Conservation (phyloP, 192 early-diverging fungal genomes). For the Hyaloraphidium curvatum region DNA sequence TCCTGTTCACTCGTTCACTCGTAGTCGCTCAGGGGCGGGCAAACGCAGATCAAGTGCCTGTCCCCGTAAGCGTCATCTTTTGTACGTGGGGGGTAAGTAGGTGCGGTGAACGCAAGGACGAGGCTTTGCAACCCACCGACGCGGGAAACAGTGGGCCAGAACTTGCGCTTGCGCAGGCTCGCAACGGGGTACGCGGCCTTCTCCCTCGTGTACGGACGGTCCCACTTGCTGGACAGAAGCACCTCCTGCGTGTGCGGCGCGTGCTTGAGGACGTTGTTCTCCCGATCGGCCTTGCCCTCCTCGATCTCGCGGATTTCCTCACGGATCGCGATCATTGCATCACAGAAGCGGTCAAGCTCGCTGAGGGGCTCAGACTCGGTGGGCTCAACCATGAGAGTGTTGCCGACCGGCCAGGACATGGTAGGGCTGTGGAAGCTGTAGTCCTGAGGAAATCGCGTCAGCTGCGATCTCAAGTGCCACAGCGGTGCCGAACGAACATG, state of each 20-base stretch:
- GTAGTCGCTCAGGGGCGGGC: too few relatives aligned
- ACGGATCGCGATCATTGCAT: constrained; percentile 93
- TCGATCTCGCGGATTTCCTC: constrained; percentile 76
- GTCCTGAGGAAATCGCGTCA: constrained; percentile 39
- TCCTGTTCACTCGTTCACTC: too few relatives aligned
- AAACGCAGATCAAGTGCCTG: constrained; percentile 56
- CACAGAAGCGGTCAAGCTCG: constrained; percentile 94
- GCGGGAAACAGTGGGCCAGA: constrained; percentile 89
- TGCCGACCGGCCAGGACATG: constrained; percentile 97
- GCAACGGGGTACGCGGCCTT: constrained; percentile 80
- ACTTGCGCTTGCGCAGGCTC: constrained; percentile 70
- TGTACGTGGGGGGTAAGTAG: not conserved
- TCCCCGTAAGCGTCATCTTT: constrained; percentile 91
- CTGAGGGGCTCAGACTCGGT: constrained; percentile 87
- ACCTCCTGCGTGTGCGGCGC: constrained; percentile 72
- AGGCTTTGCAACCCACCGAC: constrained; percentile 10
- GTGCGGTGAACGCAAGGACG: not conserved
- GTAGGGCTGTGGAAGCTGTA: constrained; percentile 98
- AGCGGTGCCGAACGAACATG: constrained; percentile 13
- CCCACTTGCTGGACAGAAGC: constrained; percentile 67
- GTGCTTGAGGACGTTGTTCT: constrained; percentile 70
- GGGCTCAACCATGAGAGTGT: constrained; percentile 99
- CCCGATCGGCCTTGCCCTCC: constrained; percentile 63
- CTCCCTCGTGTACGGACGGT: constrained; percentile 66
- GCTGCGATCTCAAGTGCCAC: not conserved